Percentiles rank a stretch among this genome's conserved stretches.
Evolutionary conservation across 768 basidiomycete genomes (phyloP).

Genomic region (Ramaria sp.): DNA sequence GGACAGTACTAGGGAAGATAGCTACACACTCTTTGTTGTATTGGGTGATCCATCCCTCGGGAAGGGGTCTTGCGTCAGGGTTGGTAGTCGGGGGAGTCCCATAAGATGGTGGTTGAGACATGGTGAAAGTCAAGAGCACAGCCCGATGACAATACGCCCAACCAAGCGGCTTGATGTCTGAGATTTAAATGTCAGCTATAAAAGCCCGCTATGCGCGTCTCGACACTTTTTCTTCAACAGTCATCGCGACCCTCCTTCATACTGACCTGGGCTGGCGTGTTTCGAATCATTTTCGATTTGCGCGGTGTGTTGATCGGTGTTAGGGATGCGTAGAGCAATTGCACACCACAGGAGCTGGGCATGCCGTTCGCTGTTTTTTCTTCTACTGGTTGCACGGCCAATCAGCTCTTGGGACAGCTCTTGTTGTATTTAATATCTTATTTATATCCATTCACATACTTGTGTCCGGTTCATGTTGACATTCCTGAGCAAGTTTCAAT

Average conservation of each 20-base stretch:
- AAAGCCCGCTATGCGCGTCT: background rate
- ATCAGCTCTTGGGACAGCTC: conserved; percentile 5
- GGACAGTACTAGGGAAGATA: conserved; percentile 9
- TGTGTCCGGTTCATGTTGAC: too few relatives aligned
- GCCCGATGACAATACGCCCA: too few relatives aligned
- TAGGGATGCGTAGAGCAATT: conserved; percentile 1
- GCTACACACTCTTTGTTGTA: conserved; percentile 53
- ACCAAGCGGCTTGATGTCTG: background rate
- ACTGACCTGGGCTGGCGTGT: background rate
- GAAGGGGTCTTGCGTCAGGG: conserved; percentile 31
- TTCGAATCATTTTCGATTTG: background rate
- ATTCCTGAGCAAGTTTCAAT: too few relatives aligned
- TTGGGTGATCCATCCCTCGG: conserved; percentile 57
- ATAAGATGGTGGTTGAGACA: conserved; percentile 1
- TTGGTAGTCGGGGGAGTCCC: background rate
- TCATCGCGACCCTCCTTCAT: conserved; percentile 2
- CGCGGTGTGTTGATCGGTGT: conserved; percentile 5
- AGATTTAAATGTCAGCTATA: background rate
- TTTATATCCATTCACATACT: background rate
- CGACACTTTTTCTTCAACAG: background rate
- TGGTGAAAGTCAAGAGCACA: background rate
- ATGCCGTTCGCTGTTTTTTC: conserved; percentile 6
- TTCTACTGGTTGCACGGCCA: conserved; percentile 4
- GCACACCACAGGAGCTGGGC: conserved; percentile 1
- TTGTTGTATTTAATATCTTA: background rate